Conservation (phyloP, 2,329 filamentous ascomycete genomes). For the Aspergillus amoenus region DNA sequence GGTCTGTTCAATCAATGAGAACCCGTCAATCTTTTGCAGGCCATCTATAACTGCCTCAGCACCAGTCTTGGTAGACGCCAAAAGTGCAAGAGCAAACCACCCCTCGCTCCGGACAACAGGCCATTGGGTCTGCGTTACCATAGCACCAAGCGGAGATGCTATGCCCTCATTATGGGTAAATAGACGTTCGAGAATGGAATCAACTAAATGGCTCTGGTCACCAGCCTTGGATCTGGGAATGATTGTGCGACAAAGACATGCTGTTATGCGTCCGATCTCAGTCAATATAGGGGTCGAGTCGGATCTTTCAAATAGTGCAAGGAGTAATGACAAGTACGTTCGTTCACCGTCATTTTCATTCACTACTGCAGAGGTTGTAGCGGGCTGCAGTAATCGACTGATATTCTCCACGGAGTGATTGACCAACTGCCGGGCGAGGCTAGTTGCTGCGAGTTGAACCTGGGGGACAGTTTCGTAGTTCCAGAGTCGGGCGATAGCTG, state of each 20-base stretch:
- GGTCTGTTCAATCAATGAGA: conserved; percentile 33
- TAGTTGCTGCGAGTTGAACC: conserved; percentile 45
- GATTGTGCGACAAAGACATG: conserved; percentile 45
- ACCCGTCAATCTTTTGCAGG: conserved; percentile 36
- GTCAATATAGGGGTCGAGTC: conserved; percentile 47
- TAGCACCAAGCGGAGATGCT: conserved; percentile 41
- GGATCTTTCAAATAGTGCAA: conserved; percentile 42
- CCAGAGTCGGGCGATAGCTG: conserved; percentile 41
- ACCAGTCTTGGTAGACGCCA: conserved; percentile 39
- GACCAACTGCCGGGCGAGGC: conserved; percentile 42
- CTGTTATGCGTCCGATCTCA: conserved; percentile 48
- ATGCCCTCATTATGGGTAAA: conserved; percentile 37
- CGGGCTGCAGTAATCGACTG: conserved; percentile 32
- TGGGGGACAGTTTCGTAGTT: conserved; percentile 43
- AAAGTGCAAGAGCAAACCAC: conserved; percentile 50
- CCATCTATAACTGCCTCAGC: conserved; percentile 34
- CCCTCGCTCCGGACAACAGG: conserved; percentile 50
- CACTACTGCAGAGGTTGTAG: conserved; percentile 22
- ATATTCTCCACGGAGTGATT: conserved; percentile 40
- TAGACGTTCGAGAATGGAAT: conserved; percentile 31
- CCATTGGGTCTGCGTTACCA: conserved; percentile 49
- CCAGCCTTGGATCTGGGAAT: conserved; percentile 29
- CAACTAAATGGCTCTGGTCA: conserved; percentile 22
- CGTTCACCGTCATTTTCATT: conserved; percentile 21
- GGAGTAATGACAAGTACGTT: conserved; percentile 43